Conservation (phyloP, 345 rosid genomes). For the Psidium guajava region DNA sequence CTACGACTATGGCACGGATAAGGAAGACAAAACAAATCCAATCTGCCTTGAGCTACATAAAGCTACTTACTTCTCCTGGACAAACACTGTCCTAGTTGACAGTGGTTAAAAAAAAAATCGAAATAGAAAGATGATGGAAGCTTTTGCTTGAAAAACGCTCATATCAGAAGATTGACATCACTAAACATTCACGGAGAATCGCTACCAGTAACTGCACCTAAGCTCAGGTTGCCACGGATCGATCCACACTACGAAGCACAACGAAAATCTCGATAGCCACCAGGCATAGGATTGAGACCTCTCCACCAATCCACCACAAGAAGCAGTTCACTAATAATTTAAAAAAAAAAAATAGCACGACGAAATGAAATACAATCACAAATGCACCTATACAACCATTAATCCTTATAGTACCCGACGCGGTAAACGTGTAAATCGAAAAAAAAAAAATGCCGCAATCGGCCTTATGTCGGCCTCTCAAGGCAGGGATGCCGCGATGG, state of each 20-base stretch:
- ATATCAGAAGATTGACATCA: neutral
- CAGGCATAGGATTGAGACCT: neutral
- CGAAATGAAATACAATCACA: neutral
- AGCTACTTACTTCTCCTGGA: neutral
- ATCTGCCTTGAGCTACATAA: neutral
- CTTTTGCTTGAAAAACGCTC: neutral
- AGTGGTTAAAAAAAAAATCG: neutral
- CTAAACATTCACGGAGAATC: neutral
- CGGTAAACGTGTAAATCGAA: neutral
- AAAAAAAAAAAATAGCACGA: neutral
- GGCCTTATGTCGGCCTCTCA: neutral
- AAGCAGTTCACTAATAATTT: neutral
- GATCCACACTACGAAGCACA: neutral
- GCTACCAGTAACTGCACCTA: neutral
- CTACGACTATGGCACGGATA: neutral
- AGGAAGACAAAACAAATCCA: neutral
- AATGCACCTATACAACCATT: neutral
- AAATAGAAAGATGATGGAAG: neutral
- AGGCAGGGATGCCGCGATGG: neutral
- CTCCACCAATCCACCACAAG: neutral
- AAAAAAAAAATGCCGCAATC: neutral
- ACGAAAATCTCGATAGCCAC: neutral
- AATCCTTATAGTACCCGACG: neutral
- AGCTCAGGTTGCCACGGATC: neutral
- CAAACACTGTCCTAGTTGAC: neutral